Percentiles rank a stretch among this genome's conserved stretches.
Evolutionary conservation across 441 rosid species (phyloP).

Genomic region (Metrosideros polymorpha): DNA sequence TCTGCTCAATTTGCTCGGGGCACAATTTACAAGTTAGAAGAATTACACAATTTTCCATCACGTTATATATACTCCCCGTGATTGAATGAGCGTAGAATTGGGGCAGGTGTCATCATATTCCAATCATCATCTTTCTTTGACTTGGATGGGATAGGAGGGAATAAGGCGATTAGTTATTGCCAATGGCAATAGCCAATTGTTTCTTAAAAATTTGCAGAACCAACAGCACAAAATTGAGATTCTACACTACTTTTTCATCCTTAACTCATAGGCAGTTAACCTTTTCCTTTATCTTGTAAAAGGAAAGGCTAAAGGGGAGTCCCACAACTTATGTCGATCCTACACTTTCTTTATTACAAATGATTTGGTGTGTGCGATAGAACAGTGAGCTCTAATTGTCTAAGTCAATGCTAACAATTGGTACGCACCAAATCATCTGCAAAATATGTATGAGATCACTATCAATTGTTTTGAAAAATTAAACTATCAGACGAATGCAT

Average conservation of each 20-base stretch:
- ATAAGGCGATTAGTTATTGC: no score
- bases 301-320: background rate
- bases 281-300: background rate
- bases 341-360: background rate
- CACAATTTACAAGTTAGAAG: background rate
- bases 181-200: no score
- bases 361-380: background rate
- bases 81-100: background rate
- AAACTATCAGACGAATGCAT: no score
- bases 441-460: background rate
- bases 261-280: background rate
- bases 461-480: background rate
- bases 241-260: background rate
- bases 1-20: background rate
- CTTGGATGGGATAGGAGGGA: background rate
- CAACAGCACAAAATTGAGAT: no score
- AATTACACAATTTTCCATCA: background rate
- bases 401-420: background rate
- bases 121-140: background rate
- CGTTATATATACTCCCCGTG: background rate
- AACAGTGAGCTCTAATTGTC: background rate
- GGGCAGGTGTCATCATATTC: background rate
- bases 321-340: background rate
- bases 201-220: no score
- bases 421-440: background rate